Base-by-base conservation (phyloP, 768 basidiomycete species). In the Glaciozyma antarctica region DNA sequence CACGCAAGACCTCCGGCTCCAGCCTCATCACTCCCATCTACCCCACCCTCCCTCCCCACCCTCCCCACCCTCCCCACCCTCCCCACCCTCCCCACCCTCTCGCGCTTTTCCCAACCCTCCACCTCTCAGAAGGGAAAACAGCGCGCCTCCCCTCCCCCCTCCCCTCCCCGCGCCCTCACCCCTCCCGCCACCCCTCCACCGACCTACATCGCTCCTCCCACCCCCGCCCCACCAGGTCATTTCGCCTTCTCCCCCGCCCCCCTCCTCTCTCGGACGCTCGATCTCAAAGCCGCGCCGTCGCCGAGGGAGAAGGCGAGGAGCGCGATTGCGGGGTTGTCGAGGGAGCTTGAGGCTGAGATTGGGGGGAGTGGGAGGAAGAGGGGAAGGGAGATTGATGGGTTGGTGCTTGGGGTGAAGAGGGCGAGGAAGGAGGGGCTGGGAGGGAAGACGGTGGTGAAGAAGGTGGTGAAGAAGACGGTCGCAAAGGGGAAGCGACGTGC, bases 401-500 rank as follows among this genome's bases (percentile, higher is more conserved):
- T 28, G 51, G 51, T 26, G 51, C 13, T 30, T 2, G 24, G 26
- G 19, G 30, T 26, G 51, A 52, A 52, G 51, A 59, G 44, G 58
- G 45, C 24, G 28, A 45, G 24, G 45, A 59, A 12, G 43, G 38
- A 41, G 5, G 38, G 34, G 34, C 34, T 41, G 47, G 44, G 24
- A 26, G 34, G 13, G 53, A 12, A 26, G 32, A 55, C 57, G 32
- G 49, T 41, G 19, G 47, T 47, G 5, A 22, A 15, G 22, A 4
- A 53, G 44, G n/a, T 47, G 45, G 45, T 28, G 53, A 48, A 8
- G 28, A 34, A 24, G 26, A 17, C 43, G 2, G 24, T 16, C 78
- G 85, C 34, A 45, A 22, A 2, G 41, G 28, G 13, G 10, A 41
- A 41, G 13, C 38, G 38, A 41, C 38, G 38, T 15, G 38, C 38